Evolutionary conservation across 177 flowering plant species (phyloP).

Genomic region (Telopea speciosissima): DNA sequence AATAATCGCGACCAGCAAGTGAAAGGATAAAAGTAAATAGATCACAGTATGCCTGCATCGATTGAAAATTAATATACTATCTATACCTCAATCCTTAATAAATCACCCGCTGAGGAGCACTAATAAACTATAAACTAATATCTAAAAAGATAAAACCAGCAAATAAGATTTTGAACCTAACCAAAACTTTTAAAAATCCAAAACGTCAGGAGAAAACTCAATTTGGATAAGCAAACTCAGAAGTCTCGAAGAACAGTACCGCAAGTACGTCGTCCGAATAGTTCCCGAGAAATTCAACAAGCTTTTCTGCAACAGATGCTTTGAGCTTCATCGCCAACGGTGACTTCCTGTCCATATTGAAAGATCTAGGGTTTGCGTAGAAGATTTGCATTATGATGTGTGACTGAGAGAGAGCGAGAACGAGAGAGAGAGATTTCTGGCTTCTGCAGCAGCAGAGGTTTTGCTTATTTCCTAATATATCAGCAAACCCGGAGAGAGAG

Average conservation of each 20-base stretch:
- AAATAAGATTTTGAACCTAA: not conserved
- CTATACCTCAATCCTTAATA: not conserved
- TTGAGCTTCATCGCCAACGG: conserved; percentile 26
- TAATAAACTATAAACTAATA: too few relatives aligned
- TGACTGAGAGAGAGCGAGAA: not conserved
- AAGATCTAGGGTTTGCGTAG: conserved; percentile 23
- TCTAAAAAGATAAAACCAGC: not conserved
- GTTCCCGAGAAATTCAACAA: conserved; percentile 24
- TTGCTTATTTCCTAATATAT: too few relatives aligned
- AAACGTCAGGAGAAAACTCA: not conserved
- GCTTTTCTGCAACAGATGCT: conserved; percentile 20
- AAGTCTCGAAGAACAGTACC: conserved; percentile 16
- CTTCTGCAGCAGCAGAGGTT: too few relatives aligned
- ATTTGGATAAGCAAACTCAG: not conserved
- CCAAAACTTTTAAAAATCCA: not conserved
- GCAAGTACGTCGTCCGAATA: conserved; percentile 38
- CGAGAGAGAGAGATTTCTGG: not conserved
- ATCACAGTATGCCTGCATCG: not conserved
- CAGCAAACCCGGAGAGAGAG: too few relatives aligned
- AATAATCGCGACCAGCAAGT: not conserved
- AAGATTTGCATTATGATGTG: conserved; percentile 9
- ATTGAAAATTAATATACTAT: too few relatives aligned
- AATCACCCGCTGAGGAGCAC: not conserved
- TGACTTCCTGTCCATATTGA: conserved; percentile 31
- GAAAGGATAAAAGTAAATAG: not conserved